A percentile compares a stretch with the other conserved stretches of the same genome.
Conservation (phyloP, 306 rosid species). For the Carpinus viminea region DNA sequence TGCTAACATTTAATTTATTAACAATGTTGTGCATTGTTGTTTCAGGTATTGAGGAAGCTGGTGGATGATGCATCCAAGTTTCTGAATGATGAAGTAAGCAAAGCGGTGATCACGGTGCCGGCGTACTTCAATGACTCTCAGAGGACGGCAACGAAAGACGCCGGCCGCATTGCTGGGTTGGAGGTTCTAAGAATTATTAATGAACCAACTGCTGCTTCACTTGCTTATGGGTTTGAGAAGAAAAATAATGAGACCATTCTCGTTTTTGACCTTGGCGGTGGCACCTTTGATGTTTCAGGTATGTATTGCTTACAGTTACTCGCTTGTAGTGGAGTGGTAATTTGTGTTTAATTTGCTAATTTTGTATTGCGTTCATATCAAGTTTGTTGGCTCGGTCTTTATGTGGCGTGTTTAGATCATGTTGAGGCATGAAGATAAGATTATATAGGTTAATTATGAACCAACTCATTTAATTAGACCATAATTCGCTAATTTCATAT, state of each 20-base stretch:
- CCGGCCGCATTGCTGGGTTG: conserved; percentile 94
- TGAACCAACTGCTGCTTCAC: conserved; percentile 94
- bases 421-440: too few species aligned
- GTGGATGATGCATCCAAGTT: conserved; percentile 97
- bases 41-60: conserved; percentile 87
- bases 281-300: conserved; percentile 99
- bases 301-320: neutral
- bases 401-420: too few species aligned
- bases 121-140: conserved; percentile 98
- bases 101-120: conserved; percentile 95
- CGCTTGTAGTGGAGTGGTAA: too few species aligned
- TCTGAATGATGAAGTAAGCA: conserved; percentile 86
- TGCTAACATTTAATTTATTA: too few species aligned
- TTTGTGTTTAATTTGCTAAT: too few species aligned
- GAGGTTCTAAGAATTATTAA: conserved; percentile 95
- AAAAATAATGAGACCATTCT: conserved; percentile 91
- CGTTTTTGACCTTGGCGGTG: conserved; percentile 99
- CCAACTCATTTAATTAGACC: too few species aligned
- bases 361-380: too few species aligned
- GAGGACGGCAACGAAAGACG: conserved; percentile 95
- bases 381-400: too few species aligned
- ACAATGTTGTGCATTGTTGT: too few species aligned
- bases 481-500: too few species aligned
- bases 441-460: too few species aligned
- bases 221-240: conserved; percentile 94